Percentiles rank a stretch among this genome's conserved stretches.
phyloP scores from a whole-genome alignment of 768 basidiomycete genomes.

The Amanita fuliginea region DNA sequence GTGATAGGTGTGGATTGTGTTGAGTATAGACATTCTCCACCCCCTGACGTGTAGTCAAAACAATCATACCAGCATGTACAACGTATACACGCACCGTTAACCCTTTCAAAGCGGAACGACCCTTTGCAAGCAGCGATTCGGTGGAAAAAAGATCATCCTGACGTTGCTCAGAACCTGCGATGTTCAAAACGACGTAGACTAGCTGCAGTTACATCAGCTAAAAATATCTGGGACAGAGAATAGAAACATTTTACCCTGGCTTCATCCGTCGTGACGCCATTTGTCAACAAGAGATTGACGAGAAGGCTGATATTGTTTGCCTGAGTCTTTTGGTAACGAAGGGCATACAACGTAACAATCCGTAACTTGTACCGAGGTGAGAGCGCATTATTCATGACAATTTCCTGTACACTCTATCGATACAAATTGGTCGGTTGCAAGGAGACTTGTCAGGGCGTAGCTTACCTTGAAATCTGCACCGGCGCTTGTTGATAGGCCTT shows the following conservation, averaged over 20 bases:
- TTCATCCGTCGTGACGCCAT: constrained; percentile 70
- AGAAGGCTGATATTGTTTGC: constrained; percentile 72
- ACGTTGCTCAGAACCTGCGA: constrained; percentile 90
- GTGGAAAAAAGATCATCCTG: constrained; percentile 97
- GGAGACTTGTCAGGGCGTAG: not conserved
- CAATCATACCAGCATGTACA: not conserved
- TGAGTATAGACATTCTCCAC: constrained; percentile 99
- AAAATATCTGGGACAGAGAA: constrained; percentile 6
- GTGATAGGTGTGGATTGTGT: constrained; percentile 85
- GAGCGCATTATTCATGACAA: constrained; percentile 58
- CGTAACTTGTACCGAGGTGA: constrained; percentile 79
- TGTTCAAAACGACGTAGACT: constrained; percentile 86
- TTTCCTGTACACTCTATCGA: constrained; percentile 69
- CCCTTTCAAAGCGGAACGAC: constrained; percentile 90
- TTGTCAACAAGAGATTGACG: constrained; percentile 62
- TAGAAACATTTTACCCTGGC: constrained; percentile 31
- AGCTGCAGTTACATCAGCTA: constrained; percentile 37
- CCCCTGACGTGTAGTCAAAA: constrained; percentile 42
- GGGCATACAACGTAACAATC: constrained; percentile 82
- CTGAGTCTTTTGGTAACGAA: constrained; percentile 89
- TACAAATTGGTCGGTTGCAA: not conserved
- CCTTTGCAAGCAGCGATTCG: constrained; percentile 88
- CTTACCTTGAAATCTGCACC: constrained; percentile 74
- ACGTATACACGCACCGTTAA: constrained; percentile 50
- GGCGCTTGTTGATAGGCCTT: constrained; percentile 87